phyloP scores from a whole-genome alignment of 2,329 filamentous ascomycete genomes.

The Didymella sp. region DNA sequence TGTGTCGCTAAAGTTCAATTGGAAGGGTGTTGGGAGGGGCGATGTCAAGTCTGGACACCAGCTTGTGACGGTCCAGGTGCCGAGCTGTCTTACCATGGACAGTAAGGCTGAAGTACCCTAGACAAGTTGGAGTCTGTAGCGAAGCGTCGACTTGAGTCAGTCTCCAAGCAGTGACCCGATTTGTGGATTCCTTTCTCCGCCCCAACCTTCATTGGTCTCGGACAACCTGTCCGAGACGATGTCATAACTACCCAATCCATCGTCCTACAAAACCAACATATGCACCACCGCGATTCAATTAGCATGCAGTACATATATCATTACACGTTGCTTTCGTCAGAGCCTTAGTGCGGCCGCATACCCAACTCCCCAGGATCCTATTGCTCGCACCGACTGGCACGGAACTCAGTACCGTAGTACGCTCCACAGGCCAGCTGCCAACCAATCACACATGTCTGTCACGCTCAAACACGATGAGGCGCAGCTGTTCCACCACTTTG shows the following conservation, averaged over 20 bases:
- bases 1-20: neutral
- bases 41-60: neutral
- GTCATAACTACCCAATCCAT: neutral
- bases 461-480: conserved; percentile 32
- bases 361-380: neutral
- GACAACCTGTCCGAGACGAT: neutral
- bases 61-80: neutral
- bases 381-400: neutral
- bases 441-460: conserved; percentile 11
- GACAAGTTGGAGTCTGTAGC: neutral
- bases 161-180: neutral
- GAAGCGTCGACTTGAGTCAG: neutral
- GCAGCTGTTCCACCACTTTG: conserved; percentile 38
- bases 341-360: neutral
- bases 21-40: neutral
- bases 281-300: neutral
- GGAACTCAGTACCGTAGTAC: neutral
- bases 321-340: neutral
- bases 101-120: neutral
- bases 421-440: neutral
- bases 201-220: neutral
- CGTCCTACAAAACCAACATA: neutral
- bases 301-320: neutral
- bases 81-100: neutral
- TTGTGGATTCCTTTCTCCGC: neutral